Conservation (phyloP, 148 eudicot genomes). For the Agrostemma githago region DNA sequence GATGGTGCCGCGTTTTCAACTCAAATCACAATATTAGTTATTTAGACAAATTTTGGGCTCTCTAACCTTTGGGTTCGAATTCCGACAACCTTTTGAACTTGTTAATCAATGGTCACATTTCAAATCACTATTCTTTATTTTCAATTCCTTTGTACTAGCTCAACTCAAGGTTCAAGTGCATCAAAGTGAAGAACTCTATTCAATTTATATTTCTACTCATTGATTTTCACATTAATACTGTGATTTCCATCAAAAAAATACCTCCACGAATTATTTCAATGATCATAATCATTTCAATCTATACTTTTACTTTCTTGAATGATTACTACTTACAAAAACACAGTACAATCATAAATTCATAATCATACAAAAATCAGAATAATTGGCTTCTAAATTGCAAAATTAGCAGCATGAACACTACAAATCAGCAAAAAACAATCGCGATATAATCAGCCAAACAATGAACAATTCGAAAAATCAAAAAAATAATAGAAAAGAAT, state of each 20-base stretch:
- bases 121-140: too few species aligned
- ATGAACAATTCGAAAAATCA: neutral
- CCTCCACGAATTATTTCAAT: neutral
- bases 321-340: neutral
- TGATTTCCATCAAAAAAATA: neutral
- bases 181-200: neutral
- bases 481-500: neutral
- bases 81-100: too few species aligned
- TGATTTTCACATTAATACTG: neutral
- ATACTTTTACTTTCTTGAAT: neutral
- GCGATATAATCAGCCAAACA: slow-evolving; percentile 16
- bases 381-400: neutral
- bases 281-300: neutral
- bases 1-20: too few species aligned
- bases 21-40: too few species aligned
- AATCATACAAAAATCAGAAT: neutral
- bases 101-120: too few species aligned
- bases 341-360: neutral
- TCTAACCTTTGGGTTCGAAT: too few species aligned
- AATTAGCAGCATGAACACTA: neutral
- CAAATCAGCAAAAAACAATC: neutral
- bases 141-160: too few species aligned
- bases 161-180: neutral
- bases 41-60: too few species aligned
- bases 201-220: slow-evolving; percentile 1